A percentile compares a stretch with the other conserved stretches of the same genome.
Conservation (phyloP, 2,329 filamentous ascomycete genomes). For the Podosphaera aphanis region DNA sequence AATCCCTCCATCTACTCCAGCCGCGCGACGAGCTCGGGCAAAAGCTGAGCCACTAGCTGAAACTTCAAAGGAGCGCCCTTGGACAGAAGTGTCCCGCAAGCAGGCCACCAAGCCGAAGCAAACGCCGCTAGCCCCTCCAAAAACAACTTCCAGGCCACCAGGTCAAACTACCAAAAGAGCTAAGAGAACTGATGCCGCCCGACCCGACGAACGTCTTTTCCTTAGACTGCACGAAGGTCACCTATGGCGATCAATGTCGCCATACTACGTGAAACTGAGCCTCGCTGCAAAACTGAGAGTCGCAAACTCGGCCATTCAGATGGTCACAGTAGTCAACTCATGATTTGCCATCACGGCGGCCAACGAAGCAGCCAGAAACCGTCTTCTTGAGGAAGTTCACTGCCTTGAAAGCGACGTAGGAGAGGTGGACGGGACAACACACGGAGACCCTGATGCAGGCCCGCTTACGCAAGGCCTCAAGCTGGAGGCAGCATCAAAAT, state of each 20-base stretch:
- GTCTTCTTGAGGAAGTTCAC: not conserved
- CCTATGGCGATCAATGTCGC: not conserved
- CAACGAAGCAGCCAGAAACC: too few relatives aligned
- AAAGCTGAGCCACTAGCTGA: too few relatives aligned
- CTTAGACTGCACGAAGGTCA: not conserved
- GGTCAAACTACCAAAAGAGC: not conserved
- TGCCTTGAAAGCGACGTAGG: not conserved
- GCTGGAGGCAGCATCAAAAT: not conserved
- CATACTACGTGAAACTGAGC: not conserved
- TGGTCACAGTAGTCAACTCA: not conserved
- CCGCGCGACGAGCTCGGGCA: too few relatives aligned
- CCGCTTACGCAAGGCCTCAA: not conserved
- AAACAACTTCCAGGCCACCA: not conserved
- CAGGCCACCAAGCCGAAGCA: not conserved
- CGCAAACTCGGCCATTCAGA: not conserved
- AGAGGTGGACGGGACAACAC: too few relatives aligned
- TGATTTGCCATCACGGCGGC: not conserved
- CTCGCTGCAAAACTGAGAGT: not conserved
- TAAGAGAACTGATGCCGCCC: not conserved
- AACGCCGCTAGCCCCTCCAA: not conserved
- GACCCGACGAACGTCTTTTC: not conserved
- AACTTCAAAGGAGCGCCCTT: too few relatives aligned
- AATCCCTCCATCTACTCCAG: too few relatives aligned
- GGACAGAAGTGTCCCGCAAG: too few relatives aligned
- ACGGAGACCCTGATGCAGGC: too few relatives aligned